Evolutionary conservation across 345 rosid genomes (phyloP), one percentile per base, ranked within the genome.

Genomic region (Aethionema arabicum): DNA sequence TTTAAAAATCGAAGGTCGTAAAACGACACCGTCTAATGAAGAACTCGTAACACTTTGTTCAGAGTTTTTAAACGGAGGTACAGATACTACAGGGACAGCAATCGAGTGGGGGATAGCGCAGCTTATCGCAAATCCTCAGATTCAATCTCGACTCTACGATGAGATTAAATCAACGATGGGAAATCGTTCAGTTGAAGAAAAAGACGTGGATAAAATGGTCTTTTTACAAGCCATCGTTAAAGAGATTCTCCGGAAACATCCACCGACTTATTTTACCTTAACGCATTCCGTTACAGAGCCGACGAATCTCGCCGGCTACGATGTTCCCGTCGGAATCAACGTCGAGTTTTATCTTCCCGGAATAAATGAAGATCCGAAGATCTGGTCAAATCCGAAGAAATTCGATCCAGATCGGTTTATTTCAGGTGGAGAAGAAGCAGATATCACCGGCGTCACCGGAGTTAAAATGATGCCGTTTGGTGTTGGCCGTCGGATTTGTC

Each of bases 41-140:
- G 98, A 92, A 72, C 83, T 92, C 0, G 98, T 92, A 32, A 56
- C 90, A 3, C 91, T 92, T 1, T 82, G 87, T 66, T 92, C 96
- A 0, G 96, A 92, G 76, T 85, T 92, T 74, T 49, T 92, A 14
- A 92, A 89, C 67, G 98, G 96, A 0, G 95, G 95, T 7, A 85
- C 98, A 0, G 96, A 92, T 59, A 92, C 96, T 4, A 85, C 98
- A 0, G 95, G 79, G 3, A 85, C 96, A 2, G 96, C 91, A 1
- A 44, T 84, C 16, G 98, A 92, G 61, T 92, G 98, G 98, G 96
- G 95, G 3, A 81, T 89, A 0, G 98, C 91, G 13, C 81, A 81
- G 75, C 71, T 92, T 30, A 87, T 89, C 6, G 67, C 58, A 4
- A 92, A 92, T 62, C 96, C 90, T 0, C 58, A 78, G 16, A 54